Evolutionary conservation across 306 rosid genomes (phyloP).

Genomic region (Herpetospermum pedunculosum): DNA sequence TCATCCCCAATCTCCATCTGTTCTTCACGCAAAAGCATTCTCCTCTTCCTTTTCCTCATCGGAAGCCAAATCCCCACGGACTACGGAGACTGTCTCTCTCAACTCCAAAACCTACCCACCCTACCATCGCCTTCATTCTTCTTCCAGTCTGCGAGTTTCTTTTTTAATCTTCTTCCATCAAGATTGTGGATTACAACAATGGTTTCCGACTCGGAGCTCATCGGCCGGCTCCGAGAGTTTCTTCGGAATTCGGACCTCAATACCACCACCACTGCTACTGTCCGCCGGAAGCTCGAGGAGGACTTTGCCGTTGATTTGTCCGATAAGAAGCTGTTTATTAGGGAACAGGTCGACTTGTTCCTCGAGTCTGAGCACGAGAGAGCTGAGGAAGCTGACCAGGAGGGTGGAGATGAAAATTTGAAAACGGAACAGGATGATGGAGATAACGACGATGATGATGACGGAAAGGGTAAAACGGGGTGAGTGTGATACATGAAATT

Average conservation of each 20-base stretch:
- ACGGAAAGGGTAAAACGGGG: slow-evolving; percentile 35
- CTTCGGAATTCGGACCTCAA: slow-evolving; percentile 60
- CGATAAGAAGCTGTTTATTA: slow-evolving; percentile 46
- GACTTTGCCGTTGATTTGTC: slow-evolving; percentile 65
- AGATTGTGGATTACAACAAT: slow-evolving; percentile 8
- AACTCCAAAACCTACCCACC: background rate
- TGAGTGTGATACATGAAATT: slow-evolving; percentile 36
- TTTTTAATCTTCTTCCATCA: background rate
- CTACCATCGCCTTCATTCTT: slow-evolving; percentile 4
- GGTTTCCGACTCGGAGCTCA: slow-evolving; percentile 75
- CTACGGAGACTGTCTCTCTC: background rate
- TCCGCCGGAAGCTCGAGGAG: slow-evolving; percentile 58
- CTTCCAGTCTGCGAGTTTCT: background rate
- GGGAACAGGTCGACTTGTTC: slow-evolving; percentile 68
- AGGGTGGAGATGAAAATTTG: slow-evolving; percentile 10
- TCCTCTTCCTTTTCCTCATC: background rate
- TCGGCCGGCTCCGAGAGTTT: slow-evolving; percentile 60
- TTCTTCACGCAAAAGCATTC: background rate
- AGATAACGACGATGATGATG: slow-evolving; percentile 19
- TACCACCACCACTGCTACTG: slow-evolving; percentile 54
- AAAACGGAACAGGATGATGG: slow-evolving; percentile 14
- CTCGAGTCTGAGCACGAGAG: slow-evolving; percentile 34
- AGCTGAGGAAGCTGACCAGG: slow-evolving; percentile 14
- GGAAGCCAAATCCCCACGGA: background rate
- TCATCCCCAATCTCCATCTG: background rate